Conservation (phyloP, 257 asterid species). For the Voacanga thouarsii region DNA sequence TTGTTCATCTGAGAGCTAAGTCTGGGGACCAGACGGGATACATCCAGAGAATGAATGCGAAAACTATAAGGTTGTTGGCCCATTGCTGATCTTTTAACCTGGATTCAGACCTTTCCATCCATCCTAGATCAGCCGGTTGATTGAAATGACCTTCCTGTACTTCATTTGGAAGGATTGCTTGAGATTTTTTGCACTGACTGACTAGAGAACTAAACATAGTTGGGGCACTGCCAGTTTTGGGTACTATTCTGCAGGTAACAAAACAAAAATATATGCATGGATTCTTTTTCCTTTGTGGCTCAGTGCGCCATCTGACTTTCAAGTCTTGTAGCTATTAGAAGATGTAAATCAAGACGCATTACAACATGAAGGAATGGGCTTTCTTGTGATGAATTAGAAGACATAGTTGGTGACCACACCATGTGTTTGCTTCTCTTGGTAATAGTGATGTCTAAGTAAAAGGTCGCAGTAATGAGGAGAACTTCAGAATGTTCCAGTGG, state of each 20-base stretch:
- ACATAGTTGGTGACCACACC: conserved; percentile 44
- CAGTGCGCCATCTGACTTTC: conserved; percentile 29
- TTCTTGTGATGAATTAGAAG: conserved; percentile 34
- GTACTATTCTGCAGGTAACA: conserved; percentile 1
- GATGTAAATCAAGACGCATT: conserved; percentile 25
- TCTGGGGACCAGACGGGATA: background rate
- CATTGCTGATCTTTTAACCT: conserved; percentile 5
- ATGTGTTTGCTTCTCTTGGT: conserved; percentile 43
- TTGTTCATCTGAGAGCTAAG: background rate
- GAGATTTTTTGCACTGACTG: background rate
- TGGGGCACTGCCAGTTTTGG: background rate
- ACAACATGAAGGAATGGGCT: conserved; percentile 59
- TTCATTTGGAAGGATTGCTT: conserved; percentile 6
- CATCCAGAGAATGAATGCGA: conserved; percentile 4
- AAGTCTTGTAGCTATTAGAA: conserved; percentile 24
- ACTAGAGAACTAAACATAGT: background rate
- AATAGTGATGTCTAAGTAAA: conserved; percentile 29
- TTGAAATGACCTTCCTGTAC: conserved; percentile 1
- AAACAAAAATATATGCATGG: background rate
- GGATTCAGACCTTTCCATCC: conserved; percentile 6
- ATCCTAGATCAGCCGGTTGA: background rate
- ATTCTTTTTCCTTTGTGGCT: background rate
- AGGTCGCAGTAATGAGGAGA: conserved; percentile 27
- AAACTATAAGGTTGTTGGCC: background rate
- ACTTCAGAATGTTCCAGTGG: conserved; percentile 27